phyloP scores from a whole-genome alignment of 2,329 filamentous ascomycete genomes.

The Cryphonectria japonica region DNA sequence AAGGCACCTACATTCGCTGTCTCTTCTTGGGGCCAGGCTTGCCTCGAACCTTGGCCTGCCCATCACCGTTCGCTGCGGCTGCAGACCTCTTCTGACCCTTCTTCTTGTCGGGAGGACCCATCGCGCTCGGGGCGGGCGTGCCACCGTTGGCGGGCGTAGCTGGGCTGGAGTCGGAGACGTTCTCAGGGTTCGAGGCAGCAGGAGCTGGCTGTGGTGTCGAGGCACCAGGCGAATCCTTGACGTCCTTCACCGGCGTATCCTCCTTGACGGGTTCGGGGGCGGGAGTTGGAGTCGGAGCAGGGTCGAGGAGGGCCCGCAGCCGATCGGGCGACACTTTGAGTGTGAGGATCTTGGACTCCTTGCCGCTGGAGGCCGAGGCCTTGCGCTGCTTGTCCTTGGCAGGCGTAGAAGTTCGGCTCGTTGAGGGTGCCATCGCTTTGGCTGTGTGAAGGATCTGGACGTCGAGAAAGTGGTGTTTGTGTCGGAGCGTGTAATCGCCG shows the following conservation, averaged over 20 bases:
- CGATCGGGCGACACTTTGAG: slow-evolving; percentile 55
- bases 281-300: slow-evolving; percentile 27
- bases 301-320: slow-evolving; percentile 55
- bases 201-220: slow-evolving; percentile 44
- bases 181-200: slow-evolving; percentile 56
- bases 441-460: not conserved
- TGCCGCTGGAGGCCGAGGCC: slow-evolving; percentile 43
- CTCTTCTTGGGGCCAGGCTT: slow-evolving; percentile 98
- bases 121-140: slow-evolving; percentile 58
- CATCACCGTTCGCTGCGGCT: slow-evolving; percentile 68
- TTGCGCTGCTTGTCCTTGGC: slow-evolving; percentile 48
- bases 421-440: slow-evolving; percentile 41
- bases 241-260: slow-evolving; percentile 42
- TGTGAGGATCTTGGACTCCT: slow-evolving; percentile 49
- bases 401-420: slow-evolving; percentile 40
- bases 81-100: slow-evolving; percentile 75
- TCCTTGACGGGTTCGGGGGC: slow-evolving; percentile 47
- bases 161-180: slow-evolving; percentile 62
- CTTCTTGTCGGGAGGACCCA: slow-evolving; percentile 71
- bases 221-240: slow-evolving; percentile 50
- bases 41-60: slow-evolving; percentile 70
- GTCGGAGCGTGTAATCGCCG: not conserved
- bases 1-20: slow-evolving; percentile 77
- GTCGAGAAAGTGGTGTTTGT: not conserved
- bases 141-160: slow-evolving; percentile 62